Percentiles rank a stretch among this genome's conserved stretches.
phyloP scores from a whole-genome alignment of 768 basidiomycete genomes.

The Auriscalpium microsporum region DNA sequence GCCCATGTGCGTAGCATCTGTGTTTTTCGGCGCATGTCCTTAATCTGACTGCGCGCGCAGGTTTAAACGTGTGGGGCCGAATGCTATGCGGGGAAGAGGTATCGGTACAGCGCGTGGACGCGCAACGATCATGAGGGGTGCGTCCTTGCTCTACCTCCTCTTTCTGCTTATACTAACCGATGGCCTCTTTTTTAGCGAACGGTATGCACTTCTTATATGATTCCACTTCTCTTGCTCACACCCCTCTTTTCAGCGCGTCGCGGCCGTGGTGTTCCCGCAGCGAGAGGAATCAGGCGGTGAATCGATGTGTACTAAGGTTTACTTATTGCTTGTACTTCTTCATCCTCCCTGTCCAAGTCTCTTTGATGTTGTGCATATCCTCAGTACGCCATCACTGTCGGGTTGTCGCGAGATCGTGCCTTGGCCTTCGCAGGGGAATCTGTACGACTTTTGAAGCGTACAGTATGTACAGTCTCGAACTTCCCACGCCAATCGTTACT shows the following conservation, averaged over 20 bases:
- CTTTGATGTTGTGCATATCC: too few relatives aligned
- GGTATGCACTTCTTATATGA: slow-evolving; percentile 36
- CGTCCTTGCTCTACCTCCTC: slow-evolving; percentile 24
- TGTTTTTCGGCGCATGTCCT: neutral
- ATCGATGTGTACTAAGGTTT: neutral
- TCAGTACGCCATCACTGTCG: too few relatives aligned
- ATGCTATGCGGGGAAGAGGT: slow-evolving; percentile 97
- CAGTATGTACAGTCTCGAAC: too few relatives aligned
- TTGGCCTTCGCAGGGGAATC: too few relatives aligned
- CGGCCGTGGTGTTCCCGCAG: slow-evolving; percentile 72
- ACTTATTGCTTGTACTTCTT: slow-evolving; percentile 2
- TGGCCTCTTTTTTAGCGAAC: slow-evolving; percentile 48
- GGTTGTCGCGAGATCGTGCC: too few relatives aligned
- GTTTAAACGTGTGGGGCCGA: slow-evolving; percentile 98
- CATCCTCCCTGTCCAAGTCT: slow-evolving; percentile 1
- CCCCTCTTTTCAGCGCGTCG: slow-evolving; percentile 56
- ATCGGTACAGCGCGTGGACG: slow-evolving; percentile 98
- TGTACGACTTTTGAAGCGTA: too few relatives aligned
- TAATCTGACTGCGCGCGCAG: slow-evolving; percentile 32
- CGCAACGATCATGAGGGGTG: slow-evolving; percentile 97
- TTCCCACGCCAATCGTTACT: too few relatives aligned
- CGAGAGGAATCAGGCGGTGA: slow-evolving; percentile 78
- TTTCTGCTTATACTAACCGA: slow-evolving; percentile 11
- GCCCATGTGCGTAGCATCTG: slow-evolving; percentile 68
- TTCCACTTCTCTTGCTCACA: neutral